Base-by-base conservation (phyloP, 106 monocot species). In the Acanthochlamys bracteata region DNA sequence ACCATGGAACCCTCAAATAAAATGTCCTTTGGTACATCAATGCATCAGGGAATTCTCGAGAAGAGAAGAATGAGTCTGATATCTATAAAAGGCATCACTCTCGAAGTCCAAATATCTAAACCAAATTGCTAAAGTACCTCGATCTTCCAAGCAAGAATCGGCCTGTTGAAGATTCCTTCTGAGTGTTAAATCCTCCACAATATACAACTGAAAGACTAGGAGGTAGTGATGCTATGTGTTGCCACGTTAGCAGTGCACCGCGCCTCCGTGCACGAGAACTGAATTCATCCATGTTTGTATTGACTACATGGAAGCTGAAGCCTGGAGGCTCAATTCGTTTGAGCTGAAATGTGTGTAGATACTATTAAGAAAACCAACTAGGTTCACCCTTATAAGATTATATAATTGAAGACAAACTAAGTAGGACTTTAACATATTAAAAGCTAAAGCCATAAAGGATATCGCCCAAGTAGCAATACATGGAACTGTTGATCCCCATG, bases 391-490 rank as follows among this genome's bases (percentile, higher is more conserved):
- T 20, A 20, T 10, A 19, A 21, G 16, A 10, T 55, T 55, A 55
- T 4, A 55, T 19, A 55, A 8, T 55, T 20, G 22, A 55, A 55
- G 11, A 55, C 2, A 10, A 55, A 55, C 10, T 2, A 20, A 20
- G 10, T 20, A 55, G 10, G 10, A 55, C 10, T 20, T 55, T 20
- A 20, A 20, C 20, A 17, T 20, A n/a, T 45, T 0, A 7, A 21
- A 42, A 14, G 41, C 27, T 17, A 0, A 21, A 33, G 4, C 33
- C 33, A 39, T 49, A 65, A 84, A 86, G 95, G 95, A 95, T 95
- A 95, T 95, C n/a, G 90, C 95, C 95, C 95, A 96, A 17, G 87
- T 96, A 46, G 90, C 87, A 61, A 90, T 87, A 58, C 84, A 87
- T 14, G 95, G 95, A 67, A 74, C 84, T 42, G 72, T 71, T n/a